These are phyloP conservation scores for Trichodelitschia bisporula DNA, from an alignment of 495 filamentous ascomycete genomes.

Conservation along the genomic window DNA sequence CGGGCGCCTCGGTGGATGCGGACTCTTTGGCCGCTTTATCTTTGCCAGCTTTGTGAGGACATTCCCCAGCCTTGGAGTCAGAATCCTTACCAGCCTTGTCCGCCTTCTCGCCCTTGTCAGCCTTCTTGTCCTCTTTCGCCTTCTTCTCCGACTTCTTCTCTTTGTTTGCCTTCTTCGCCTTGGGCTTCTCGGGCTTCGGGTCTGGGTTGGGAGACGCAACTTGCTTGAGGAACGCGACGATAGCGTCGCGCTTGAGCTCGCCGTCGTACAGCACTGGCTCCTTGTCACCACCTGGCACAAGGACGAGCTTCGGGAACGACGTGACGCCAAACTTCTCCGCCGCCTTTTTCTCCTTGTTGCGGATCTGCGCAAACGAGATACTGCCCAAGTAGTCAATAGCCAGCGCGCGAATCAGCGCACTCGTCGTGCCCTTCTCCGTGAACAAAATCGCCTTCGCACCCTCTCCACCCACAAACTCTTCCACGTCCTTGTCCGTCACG, in stretches of 20 bases:
- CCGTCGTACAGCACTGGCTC: slow-evolving; percentile 55
- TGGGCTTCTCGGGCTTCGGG: slow-evolving; percentile 25
- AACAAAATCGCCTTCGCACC: slow-evolving; percentile 76
- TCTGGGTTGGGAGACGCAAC: slow-evolving; percentile 50
- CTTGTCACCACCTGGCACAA: slow-evolving; percentile 48
- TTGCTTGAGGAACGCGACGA: slow-evolving; percentile 66
- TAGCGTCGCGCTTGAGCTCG: slow-evolving; percentile 61
- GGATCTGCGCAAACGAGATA: slow-evolving; percentile 61
- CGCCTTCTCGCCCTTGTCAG: slow-evolving; percentile 11
- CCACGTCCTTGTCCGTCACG: slow-evolving; percentile 53
- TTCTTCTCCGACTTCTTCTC: slow-evolving; percentile 26
- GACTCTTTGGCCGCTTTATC: slow-evolving; percentile 23
- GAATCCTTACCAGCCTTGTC: slow-evolving; percentile 19
- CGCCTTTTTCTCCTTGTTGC: slow-evolving; percentile 53
- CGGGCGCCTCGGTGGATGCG: slow-evolving; percentile 23
- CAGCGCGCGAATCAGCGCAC: slow-evolving; percentile 54
- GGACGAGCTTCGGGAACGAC: slow-evolving; percentile 56
- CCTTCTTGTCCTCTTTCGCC: slow-evolving; percentile 22
- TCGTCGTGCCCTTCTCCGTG: slow-evolving; percentile 77
- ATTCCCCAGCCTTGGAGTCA: slow-evolving; percentile 14
- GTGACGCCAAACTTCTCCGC: slow-evolving; percentile 50
- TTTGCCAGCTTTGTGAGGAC: slow-evolving; percentile 22
- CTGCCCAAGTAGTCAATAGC: slow-evolving; percentile 80
- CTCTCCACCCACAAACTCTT: slow-evolving; percentile 54
- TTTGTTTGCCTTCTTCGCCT: slow-evolving; percentile 15